Base-by-base conservation (phyloP, 2,329 filamentous ascomycete genomes). In the Verticillium nonalfalfae region DNA sequence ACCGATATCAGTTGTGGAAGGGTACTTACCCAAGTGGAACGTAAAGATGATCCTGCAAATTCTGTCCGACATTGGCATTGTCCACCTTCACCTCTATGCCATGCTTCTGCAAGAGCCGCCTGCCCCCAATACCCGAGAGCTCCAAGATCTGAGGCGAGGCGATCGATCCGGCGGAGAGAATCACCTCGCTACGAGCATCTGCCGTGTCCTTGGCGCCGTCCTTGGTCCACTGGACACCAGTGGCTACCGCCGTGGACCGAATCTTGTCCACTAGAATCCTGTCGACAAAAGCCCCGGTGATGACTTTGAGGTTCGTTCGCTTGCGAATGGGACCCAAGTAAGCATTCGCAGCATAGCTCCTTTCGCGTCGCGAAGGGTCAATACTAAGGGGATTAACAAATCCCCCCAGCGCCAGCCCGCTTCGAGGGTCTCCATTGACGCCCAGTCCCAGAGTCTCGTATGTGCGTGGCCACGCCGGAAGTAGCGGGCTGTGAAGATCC, bases 91-190 rank as follows among this genome's bases (percentile, higher is more conserved):
- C 64, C 1, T 69, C 58, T 10, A 76, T 69, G 4, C 66, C 69
- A 6, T 70, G 66, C 58, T 70, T 66, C 13, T 68, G 63, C 0
- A 81, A 66, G 6, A 77, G 66, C 0, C 56, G 60, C 39, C 65
- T 66, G 56, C 77, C 74, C 4, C 86, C 86, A 45, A 89, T 78
- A 0, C 86, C 86, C 0, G 84, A 87, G 1, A 87, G 73, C 64
- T 89, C 85, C n/a, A 83, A 78, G 15, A 85, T 74, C 70, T 82
- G 84, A 5, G 80, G 86, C 10, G 82, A 85, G 68, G 81, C 79
- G 50, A 83, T 74, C 34, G 78, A 81, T 0, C 87, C 87, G 0
- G 84, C 85, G 4, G 81, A 81, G 2, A 90, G 70, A 40, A 90
- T 79, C 11, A 88, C 78, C 66, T 89, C 86, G 59, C 70, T 64